These are phyloP conservation scores for Thalassiosira hispida DNA, from an alignment of 352 stramenopile genomes.

Conservation along the genomic window DNA sequence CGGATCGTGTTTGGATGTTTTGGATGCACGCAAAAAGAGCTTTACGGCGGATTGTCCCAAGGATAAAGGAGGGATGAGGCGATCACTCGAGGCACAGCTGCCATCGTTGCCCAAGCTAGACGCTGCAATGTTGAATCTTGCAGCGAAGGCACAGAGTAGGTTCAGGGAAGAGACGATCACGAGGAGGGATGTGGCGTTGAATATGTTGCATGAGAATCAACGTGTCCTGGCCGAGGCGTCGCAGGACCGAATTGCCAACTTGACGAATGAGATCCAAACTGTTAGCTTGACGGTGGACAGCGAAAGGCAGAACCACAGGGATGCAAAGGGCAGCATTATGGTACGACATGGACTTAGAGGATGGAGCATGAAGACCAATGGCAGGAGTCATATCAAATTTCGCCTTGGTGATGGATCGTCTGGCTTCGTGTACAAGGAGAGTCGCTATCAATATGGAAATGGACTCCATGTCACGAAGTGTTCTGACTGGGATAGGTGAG, in stretches of 20 bases:
- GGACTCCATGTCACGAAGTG: no score
- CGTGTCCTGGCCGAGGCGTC: conserved; percentile 8
- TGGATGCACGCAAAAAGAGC: conserved; percentile 23
- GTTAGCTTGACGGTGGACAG: neutral
- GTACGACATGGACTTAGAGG: no score
- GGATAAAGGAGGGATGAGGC: neutral
- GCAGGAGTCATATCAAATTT: no score
- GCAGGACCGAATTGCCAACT: neutral
- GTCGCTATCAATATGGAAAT: no score
- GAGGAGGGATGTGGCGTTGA: conserved; percentile 12
- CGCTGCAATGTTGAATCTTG: neutral
- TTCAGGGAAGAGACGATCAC: conserved; percentile 16
- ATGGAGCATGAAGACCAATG: no score
- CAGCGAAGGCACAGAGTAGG: conserved; percentile 1
- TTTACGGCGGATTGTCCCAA: conserved; percentile 1
- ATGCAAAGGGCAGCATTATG: no score
- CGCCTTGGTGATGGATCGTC: no score
- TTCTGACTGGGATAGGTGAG: no score
- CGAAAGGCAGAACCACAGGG: neutral
- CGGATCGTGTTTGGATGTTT: conserved; percentile 24
- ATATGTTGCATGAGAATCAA: conserved; percentile 22
- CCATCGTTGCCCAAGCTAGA: conserved; percentile 6
- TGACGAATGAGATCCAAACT: neutral
- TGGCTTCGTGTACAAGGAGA: no score
- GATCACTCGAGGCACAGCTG: neutral